Conservation (phyloP, 139 green algal species). For the Chlamydomonas sp. region DNA sequence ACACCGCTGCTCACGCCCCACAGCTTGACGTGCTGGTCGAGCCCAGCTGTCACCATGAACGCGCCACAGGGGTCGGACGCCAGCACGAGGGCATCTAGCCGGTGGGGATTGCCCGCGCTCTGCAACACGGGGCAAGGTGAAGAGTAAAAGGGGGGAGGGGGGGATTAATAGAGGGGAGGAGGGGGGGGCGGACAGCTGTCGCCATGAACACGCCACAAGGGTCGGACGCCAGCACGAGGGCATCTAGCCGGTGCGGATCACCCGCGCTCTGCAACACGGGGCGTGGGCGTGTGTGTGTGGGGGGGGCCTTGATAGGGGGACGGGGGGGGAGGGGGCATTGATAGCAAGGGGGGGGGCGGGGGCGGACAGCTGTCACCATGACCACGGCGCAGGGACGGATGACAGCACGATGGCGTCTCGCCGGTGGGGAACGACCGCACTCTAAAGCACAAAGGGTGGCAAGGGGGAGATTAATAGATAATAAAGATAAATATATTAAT, state of each 20-base stretch:
- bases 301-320: background rate
- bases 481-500: no score
- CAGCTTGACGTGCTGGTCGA: slow-evolving; percentile 40
- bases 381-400: no score
- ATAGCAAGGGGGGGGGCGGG: no score
- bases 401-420: no score
- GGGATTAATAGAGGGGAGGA: background rate
- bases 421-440: no score
- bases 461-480: no score
- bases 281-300: no score
- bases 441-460: no score
- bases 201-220: slow-evolving; percentile 24
- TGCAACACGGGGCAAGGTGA: slow-evolving; percentile 19
- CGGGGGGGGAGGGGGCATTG: background rate
- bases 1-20: slow-evolving; percentile 13
- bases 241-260: slow-evolving; percentile 20
- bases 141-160: background rate
- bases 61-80: slow-evolving; percentile 17
- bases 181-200: slow-evolving; percentile 6
- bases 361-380: no score
- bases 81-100: slow-evolving; percentile 24
- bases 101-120: slow-evolving; percentile 18
- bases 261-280: slow-evolving; percentile 27
- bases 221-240: slow-evolving; percentile 25
- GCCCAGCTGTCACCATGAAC: slow-evolving; percentile 32